phyloP scores from a whole-genome alignment of 164 flowering plant genomes.

The Tinospora cordifolia region DNA sequence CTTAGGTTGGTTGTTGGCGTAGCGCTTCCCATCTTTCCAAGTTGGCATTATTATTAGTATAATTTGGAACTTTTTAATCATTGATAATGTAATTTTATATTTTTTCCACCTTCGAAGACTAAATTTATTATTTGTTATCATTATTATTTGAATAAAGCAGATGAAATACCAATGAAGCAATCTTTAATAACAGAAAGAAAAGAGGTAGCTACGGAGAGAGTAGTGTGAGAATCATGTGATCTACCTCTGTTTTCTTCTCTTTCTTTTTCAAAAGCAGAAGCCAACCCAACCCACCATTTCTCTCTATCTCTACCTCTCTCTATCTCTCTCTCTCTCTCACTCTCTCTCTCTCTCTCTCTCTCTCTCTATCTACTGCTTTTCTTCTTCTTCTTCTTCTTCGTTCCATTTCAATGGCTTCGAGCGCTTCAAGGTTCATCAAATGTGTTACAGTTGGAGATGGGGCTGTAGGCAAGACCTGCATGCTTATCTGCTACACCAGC shows the following conservation, averaged over 20 bases:
- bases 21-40: no score
- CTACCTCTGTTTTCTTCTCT: slow-evolving; percentile 10
- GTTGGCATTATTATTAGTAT: no score
- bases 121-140: neutral
- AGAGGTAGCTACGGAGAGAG: slow-evolving; percentile 23
- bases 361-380: neutral
- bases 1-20: no score
- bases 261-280: slow-evolving; percentile 8
- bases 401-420: slow-evolving; percentile 48
- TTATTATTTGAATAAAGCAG: neutral
- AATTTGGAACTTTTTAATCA: no score
- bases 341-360: slow-evolving; percentile 9
- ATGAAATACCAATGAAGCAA: neutral
- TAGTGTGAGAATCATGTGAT: slow-evolving; percentile 71
- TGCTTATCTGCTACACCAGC: slow-evolving; percentile 94
- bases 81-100: no score
- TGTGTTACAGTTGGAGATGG: slow-evolving; percentile 98
- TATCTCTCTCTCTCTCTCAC: neutral
- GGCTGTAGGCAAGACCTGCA: slow-evolving; percentile 93
- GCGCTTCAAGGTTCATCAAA: slow-evolving; percentile 84
- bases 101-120: no score
- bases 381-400: slow-evolving; percentile 10
- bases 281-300: slow-evolving; percentile 3
- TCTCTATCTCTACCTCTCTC: neutral
- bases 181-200: slow-evolving; percentile 6